These are phyloP conservation scores for Plasmodium billcollinsi DNA, from an alignment of 169 alveolate genomes.

Conservation along the genomic window DNA sequence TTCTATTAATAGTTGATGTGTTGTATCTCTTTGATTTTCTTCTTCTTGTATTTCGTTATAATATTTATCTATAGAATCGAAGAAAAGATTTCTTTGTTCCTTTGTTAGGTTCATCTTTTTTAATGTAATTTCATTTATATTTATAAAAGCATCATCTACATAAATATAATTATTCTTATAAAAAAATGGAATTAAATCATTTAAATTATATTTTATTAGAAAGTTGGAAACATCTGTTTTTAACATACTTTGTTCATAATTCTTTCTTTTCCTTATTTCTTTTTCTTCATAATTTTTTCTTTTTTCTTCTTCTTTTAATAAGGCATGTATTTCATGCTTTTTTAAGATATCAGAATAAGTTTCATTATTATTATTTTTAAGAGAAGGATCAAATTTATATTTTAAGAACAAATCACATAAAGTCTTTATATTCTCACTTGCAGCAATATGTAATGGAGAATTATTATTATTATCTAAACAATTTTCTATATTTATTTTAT, in stretches of 20 bases:
- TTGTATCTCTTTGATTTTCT: slow-evolving; percentile 22
- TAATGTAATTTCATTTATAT: slow-evolving; percentile 27
- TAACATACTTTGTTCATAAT: slow-evolving; percentile 53
- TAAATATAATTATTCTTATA: slow-evolving; percentile 65
- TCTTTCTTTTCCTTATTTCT: slow-evolving; percentile 67
- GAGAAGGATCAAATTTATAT: slow-evolving; percentile 47
- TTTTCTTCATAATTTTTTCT: slow-evolving; percentile 58
- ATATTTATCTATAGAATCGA: slow-evolving; percentile 32
- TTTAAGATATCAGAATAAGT: slow-evolving; percentile 72
- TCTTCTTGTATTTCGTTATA: slow-evolving; percentile 29
- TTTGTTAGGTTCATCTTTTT: slow-evolving; percentile 67
- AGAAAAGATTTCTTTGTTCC: slow-evolving; percentile 35
- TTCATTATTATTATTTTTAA: slow-evolving; percentile 70
- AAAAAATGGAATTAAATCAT: slow-evolving; percentile 37
- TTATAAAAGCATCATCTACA: slow-evolving; percentile 56
- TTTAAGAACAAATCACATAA: slow-evolving; percentile 55
- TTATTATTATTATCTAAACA: slow-evolving; percentile 62
- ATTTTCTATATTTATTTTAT: slow-evolving; percentile 61
- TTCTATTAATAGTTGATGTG: slow-evolving; percentile 30
- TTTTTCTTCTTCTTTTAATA: slow-evolving; percentile 61
- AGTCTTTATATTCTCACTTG: slow-evolving; percentile 54
- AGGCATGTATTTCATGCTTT: slow-evolving; percentile 58
- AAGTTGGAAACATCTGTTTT: slow-evolving; percentile 76
- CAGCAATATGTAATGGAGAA: slow-evolving; percentile 77
- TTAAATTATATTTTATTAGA: slow-evolving; percentile 44